phyloP scores from a whole-genome alignment of 1,284 basidiomycete species.

The Austroboletus rostrupii region DNA sequence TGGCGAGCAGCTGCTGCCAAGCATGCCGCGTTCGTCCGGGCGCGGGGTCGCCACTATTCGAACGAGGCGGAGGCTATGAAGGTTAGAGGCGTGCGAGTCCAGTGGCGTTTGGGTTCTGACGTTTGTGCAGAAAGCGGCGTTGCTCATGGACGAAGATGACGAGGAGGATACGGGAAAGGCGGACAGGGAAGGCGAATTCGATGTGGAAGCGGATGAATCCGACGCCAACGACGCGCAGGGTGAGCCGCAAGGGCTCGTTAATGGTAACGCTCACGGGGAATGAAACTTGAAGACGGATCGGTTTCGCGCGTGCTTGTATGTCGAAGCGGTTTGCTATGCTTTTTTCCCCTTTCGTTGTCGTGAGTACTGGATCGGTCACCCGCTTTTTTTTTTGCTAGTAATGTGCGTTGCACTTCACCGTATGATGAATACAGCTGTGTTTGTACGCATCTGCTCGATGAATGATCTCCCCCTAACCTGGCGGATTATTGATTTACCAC shows the following conservation, averaged over 20 bases:
- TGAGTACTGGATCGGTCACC: background rate
- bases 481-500: too few species aligned
- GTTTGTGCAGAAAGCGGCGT: constrained; percentile 52
- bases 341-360: background rate
- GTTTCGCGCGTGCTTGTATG: background rate
- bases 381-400: background rate
- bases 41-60: constrained; percentile 82
- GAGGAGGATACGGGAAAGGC: constrained; percentile 47
- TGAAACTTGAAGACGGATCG: constrained; percentile 6
- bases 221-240: constrained; percentile 12
- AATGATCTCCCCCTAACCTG: too few species aligned
- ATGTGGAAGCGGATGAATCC: background rate
- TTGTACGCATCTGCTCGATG: too few species aligned
- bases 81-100: constrained; percentile 36
- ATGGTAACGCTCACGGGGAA: constrained; percentile 33
- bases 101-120: too few species aligned
- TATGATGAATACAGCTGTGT: background rate
- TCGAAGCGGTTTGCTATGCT: background rate
- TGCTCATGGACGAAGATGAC: constrained; percentile 65
- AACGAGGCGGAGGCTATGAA: constrained; percentile 93
- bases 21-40: constrained; percentile 79
- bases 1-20: constrained; percentile 62
- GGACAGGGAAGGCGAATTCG: background rate
- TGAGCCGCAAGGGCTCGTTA: constrained; percentile 19
- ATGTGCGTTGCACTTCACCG: background rate